Evolutionary conservation across 139 green algal genomes (phyloP).

Genomic region (Tetratostichococcus sp.): DNA sequence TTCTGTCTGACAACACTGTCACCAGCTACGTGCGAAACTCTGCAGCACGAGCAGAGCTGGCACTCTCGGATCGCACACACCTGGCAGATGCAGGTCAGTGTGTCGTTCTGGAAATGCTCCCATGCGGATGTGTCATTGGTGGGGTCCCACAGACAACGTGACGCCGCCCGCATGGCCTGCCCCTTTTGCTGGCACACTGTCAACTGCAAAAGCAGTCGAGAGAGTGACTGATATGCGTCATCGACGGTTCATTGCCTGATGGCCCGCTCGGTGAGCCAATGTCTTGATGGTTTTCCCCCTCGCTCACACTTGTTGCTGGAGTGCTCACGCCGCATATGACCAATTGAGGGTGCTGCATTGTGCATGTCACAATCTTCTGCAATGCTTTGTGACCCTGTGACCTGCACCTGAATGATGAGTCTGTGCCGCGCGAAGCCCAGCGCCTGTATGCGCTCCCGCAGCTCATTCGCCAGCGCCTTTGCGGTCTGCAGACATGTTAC

Average conservation of each 20-base stretch:
- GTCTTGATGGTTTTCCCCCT: no score
- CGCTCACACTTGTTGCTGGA: no score
- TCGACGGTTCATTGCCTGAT: no score
- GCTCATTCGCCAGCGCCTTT: constrained; percentile 50
- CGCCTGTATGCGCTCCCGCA: constrained; percentile 64
- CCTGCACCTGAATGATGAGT: constrained; percentile 56
- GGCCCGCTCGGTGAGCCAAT: no score
- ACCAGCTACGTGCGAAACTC: no score
- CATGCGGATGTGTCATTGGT: constrained; percentile 67
- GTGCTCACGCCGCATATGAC: no score
- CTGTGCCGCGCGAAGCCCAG: constrained; percentile 85
- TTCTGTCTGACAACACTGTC: no score
- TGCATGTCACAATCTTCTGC: not conserved
- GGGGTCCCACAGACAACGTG: constrained; percentile 82
- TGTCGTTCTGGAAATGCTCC: constrained; percentile 75
- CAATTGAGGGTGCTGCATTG: no score
- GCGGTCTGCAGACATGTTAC: no score
- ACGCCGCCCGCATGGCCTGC: constrained; percentile 74
- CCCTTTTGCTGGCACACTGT: constrained; percentile 79
- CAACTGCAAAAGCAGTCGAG: constrained; percentile 31
- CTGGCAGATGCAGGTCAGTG: constrained; percentile 72
- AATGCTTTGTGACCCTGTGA: not conserved
- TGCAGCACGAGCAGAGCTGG: no score
- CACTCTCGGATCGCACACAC: no score
- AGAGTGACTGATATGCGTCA: not conserved